Evolutionary conservation across 2,329 filamentous ascomycete genomes (phyloP), one percentile per base, ranked within the genome.

Genomic region (Diaporthe eres): DNA sequence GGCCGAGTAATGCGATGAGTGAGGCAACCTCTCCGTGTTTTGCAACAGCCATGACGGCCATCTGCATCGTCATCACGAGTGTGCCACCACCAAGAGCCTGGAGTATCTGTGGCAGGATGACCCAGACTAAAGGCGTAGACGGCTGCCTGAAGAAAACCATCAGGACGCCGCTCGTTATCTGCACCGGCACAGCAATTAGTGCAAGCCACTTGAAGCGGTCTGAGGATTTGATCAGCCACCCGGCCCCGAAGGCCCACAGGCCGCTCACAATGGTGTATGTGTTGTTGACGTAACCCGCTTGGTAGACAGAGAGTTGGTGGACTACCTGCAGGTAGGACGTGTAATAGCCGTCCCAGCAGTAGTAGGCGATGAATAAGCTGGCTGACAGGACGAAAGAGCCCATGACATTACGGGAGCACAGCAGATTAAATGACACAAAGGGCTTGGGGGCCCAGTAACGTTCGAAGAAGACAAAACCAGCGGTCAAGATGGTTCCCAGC

Each of bases 101-200:
- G 78, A 91, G 88, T 74, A 91, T 86, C 78, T 90, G 89, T 76
- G 87, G 88, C 86, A 90, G 87, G 74, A 90, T 82, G 12, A 91
- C 80, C 81, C 87, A 90, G 47, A 86, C 84, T 34, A 90, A 85
- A 34, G 85, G 82, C 15, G 82, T 82, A 49, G 85, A 83, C 61
- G 88, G 86, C 49, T 85, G 85, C 51, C 90, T 88, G 81, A 87
- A 90, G 34, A 88, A 75, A 71, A 90, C 86, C 88, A 91, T 89
- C 57, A 90, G 79, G 15, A 86, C 82, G 13, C 89, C 83, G 1
- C 89, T 89, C 5, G 86, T 76, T 57, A 90, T 87, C 79, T 89
- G 89, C 10, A 91, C 81, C 1, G 88, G 88, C 17, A 88, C 78
- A 28, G 83, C 83, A 51, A 81, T 79, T 72, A 83, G 77, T 17